Evolutionary conservation across 352 stramenopile genomes (phyloP).

Genomic region (Phytophthora chlamydospora): DNA sequence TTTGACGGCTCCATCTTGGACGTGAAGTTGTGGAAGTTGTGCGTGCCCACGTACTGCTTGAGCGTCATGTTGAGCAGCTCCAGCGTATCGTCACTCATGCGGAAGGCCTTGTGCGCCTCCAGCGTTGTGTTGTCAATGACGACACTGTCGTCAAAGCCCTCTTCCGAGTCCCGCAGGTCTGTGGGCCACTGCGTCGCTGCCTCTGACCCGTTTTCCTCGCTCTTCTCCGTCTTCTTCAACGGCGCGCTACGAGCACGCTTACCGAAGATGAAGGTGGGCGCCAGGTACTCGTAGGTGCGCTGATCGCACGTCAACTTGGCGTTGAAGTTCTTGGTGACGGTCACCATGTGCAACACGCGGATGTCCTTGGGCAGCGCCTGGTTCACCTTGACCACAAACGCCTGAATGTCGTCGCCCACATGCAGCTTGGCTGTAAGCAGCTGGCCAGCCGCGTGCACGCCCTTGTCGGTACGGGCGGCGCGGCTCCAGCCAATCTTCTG

Average conservation of each 20-base stretch:
- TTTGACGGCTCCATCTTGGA: constrained; percentile 86
- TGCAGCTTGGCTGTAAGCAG: constrained; percentile 87
- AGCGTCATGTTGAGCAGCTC: constrained; percentile 60
- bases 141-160: constrained; percentile 43
- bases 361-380: constrained; percentile 77
- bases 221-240: constrained; percentile 7
- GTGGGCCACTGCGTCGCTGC: constrained; percentile 36
- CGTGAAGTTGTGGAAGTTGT: constrained; percentile 98
- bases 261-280: constrained; percentile 89
- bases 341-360: constrained; percentile 81
- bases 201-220: constrained; percentile 5
- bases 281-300: constrained; percentile 91
- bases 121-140: constrained; percentile 68
- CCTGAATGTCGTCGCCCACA: constrained; percentile 71
- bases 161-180: constrained; percentile 49
- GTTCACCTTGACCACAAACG: constrained; percentile 81
- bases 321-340: constrained; percentile 92
- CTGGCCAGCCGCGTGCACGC: constrained; percentile 88
- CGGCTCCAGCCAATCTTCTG: constrained; percentile 92
- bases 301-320: constrained; percentile 90
- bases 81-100: constrained; percentile 61
- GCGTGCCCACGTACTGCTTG: constrained; percentile 82
- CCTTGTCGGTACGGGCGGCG: constrained; percentile 91
- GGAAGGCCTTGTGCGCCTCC: constrained; percentile 75
- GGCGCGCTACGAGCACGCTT: constrained; percentile 26